Conservation (phyloP, 2,329 filamentous ascomycete genomes). For the Stachybotrys echinatus region DNA sequence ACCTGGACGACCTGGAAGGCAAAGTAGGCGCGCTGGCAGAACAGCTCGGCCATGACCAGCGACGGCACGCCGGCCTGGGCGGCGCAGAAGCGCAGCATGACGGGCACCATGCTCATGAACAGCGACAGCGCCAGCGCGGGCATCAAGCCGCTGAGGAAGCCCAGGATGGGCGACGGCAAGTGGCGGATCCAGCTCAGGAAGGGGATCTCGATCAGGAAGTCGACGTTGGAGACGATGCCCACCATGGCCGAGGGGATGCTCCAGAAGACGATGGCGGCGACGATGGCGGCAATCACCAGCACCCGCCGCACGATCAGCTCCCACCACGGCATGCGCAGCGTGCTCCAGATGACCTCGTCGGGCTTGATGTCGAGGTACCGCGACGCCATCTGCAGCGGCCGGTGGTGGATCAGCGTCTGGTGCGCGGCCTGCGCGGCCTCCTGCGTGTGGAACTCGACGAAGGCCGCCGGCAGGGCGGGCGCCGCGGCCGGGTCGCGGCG, state of each 20-base stretch:
- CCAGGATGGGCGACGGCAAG: conserved; percentile 67
- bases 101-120: conserved; percentile 80
- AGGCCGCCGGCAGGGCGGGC: conserved; percentile 69
- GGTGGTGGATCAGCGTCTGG: conserved; percentile 83
- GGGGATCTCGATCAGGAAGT: conserved; percentile 59
- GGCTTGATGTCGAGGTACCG: conserved; percentile 80
- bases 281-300: conserved; percentile 65
- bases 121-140: conserved; percentile 74
- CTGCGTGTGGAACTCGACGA: conserved; percentile 83
- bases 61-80: conserved; percentile 77
- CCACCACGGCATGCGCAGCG: conserved; percentile 82
- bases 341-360: conserved; percentile 80
- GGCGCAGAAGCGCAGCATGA: conserved; percentile 77
- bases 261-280: conserved; percentile 83
- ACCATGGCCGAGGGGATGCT: conserved; percentile 70
- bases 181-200: conserved; percentile 69
- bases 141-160: conserved; percentile 78
- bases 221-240: conserved; percentile 80
- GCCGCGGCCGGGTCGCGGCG: conserved; percentile 67
- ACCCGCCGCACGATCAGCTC: conserved; percentile 71
- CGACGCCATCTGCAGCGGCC: conserved; percentile 80
- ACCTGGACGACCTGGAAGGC: conserved; percentile 87
- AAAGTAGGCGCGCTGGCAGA: conserved; percentile 89
- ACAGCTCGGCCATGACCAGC: conserved; percentile 73
- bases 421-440: conserved; percentile 80